Conservation (phyloP, 306 rosid species). For the Luffa aegyptiaca region DNA sequence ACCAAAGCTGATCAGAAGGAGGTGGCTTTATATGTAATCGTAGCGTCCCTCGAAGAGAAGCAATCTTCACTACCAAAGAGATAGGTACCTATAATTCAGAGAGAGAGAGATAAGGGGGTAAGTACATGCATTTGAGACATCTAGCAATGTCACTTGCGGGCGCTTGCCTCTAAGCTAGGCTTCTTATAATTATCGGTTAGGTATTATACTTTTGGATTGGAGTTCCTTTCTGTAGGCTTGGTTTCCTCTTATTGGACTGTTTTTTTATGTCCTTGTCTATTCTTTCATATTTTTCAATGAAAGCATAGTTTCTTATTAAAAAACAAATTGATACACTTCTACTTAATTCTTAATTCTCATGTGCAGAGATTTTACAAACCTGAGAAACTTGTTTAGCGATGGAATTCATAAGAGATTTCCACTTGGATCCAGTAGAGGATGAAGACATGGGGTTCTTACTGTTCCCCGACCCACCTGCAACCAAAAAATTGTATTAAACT, state of each 20-base stretch:
- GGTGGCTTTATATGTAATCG: slow-evolving; percentile 89
- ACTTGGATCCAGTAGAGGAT: slow-evolving; percentile 43
- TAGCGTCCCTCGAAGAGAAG: slow-evolving; percentile 76
- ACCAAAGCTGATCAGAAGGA: slow-evolving; percentile 89
- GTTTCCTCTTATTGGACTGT: too few species aligned
- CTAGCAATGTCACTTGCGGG: background rate
- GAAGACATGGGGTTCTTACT: slow-evolving; percentile 28
- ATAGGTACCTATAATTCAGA: slow-evolving; percentile 55
- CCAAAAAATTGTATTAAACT: background rate
- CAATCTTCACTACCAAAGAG: slow-evolving; percentile 59
- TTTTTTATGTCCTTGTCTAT: too few species aligned
- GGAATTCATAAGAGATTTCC: slow-evolving; percentile 59
- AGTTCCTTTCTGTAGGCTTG: too few species aligned
- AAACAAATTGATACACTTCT: background rate
- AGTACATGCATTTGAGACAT: background rate
- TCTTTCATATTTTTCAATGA: too few species aligned
- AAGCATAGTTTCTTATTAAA: background rate
- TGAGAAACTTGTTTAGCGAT: slow-evolving; percentile 88
- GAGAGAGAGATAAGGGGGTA: background rate
- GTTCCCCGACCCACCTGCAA: slow-evolving; percentile 45
- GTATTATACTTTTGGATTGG: background rate
- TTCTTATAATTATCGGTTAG: background rate
- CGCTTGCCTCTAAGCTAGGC: background rate
- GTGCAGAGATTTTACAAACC: slow-evolving; percentile 30
- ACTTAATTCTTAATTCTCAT: background rate